These are phyloP conservation scores for Rhizopogon rudus DNA, from an alignment of 768 basidiomycete species.

Conservation along the genomic window DNA sequence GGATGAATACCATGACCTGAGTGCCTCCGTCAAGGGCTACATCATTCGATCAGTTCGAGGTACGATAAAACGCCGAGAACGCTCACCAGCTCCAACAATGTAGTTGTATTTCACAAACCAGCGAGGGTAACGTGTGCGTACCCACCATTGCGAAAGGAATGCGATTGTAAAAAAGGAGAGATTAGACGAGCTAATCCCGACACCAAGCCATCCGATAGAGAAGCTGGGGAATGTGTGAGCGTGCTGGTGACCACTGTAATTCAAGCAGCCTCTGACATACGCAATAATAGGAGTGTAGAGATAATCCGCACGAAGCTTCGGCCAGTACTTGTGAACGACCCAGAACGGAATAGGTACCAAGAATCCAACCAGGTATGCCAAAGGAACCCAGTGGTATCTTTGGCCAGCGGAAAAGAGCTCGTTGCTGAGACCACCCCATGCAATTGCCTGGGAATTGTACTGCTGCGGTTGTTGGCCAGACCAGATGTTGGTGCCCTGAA, in stretches of 20 bases:
- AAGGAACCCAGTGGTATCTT: slow-evolving; percentile 46
- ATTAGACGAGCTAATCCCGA: slow-evolving; percentile 52
- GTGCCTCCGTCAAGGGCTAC: slow-evolving; percentile 33
- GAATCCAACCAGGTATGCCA: slow-evolving; percentile 44
- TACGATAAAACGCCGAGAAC: background rate
- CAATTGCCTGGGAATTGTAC: slow-evolving; percentile 54
- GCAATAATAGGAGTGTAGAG: slow-evolving; percentile 43
- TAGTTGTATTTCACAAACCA: slow-evolving; percentile 71
- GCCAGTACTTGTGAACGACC: slow-evolving; percentile 39
- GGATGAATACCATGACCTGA: slow-evolving; percentile 52
- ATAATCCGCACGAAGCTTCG: slow-evolving; percentile 40
- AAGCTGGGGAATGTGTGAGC: slow-evolving; percentile 12
- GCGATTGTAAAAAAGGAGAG: slow-evolving; percentile 46
- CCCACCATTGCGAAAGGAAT: slow-evolving; percentile 55
- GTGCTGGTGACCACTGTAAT: background rate
- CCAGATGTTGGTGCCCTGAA: slow-evolving; percentile 59
- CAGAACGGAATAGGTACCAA: slow-evolving; percentile 51
- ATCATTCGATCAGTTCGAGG: background rate
- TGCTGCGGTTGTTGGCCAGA: slow-evolving; percentile 47
- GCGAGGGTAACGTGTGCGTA: slow-evolving; percentile 50
- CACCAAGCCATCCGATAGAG: slow-evolving; percentile 40
- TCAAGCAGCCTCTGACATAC: slow-evolving; percentile 15
- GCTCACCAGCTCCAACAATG: slow-evolving; percentile 52
- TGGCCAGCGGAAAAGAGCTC: slow-evolving; percentile 38
- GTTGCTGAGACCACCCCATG: slow-evolving; percentile 52